Conservation (phyloP, 2,329 filamentous ascomycete genomes). For the Ustulina deusta region DNA sequence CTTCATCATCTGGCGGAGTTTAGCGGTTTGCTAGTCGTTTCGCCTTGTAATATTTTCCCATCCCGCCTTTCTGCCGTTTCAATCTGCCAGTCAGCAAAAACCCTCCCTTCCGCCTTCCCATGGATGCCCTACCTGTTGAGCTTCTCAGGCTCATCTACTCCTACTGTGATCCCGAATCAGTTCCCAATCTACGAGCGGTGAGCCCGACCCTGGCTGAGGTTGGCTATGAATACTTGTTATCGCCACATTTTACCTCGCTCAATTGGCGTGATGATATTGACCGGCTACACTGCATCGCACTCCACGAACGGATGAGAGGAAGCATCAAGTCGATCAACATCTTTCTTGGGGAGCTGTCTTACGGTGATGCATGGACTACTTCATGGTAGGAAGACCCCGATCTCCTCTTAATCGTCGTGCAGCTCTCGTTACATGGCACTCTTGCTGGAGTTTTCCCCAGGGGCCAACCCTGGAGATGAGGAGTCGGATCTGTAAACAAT, state of each 20-base stretch:
- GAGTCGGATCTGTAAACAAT: background rate
- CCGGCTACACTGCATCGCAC: slow-evolving; percentile 59
- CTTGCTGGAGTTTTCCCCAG: background rate
- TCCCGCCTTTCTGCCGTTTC: slow-evolving; percentile 34
- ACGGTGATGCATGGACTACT: slow-evolving; percentile 54
- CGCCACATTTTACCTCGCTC: slow-evolving; percentile 57
- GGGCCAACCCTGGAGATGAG: background rate
- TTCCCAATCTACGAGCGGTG: slow-evolving; percentile 57
- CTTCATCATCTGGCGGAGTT: slow-evolving; percentile 46
- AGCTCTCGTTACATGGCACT: background rate
- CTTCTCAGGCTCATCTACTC: slow-evolving; percentile 58
- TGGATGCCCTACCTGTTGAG: slow-evolving; percentile 55
- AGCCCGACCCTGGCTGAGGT: slow-evolving; percentile 55
- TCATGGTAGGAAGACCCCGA: slow-evolving; percentile 45
- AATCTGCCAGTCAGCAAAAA: slow-evolving; percentile 12
- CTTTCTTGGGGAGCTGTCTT: slow-evolving; percentile 59
- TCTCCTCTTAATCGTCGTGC: slow-evolving; percentile 8
- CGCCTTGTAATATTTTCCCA: slow-evolving; percentile 24
- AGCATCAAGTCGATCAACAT: slow-evolving; percentile 59
- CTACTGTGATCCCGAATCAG: slow-evolving; percentile 55
- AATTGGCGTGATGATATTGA: slow-evolving; percentile 61
- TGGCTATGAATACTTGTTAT: slow-evolving; percentile 58
- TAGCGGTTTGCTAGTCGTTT: slow-evolving; percentile 22
- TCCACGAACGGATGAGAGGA: slow-evolving; percentile 56
- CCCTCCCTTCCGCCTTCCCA: slow-evolving; percentile 35